Percentiles rank a stretch among this genome's conserved stretches.
Evolutionary conservation across 306 rosid species (phyloP).

Genomic region (Corylus avellana): DNA sequence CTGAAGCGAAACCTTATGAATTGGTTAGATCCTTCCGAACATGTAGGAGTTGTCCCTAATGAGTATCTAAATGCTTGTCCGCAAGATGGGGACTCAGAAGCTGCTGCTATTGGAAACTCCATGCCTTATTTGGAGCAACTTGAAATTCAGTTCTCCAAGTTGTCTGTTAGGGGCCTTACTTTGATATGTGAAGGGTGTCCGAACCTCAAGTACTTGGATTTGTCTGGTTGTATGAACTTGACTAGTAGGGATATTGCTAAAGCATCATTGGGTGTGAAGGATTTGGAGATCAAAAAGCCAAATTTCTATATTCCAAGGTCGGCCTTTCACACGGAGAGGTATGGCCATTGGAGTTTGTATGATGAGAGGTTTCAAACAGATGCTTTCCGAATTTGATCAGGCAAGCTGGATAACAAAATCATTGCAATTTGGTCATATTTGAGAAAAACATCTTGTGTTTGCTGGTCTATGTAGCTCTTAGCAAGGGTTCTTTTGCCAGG

Average conservation of each 20-base stretch:
- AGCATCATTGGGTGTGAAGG: conserved; percentile 52
- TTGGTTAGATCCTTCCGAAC: conserved; percentile 69
- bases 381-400: conserved; percentile 63
- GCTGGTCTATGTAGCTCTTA: conserved; percentile 21
- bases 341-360: conserved; percentile 82
- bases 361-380: conserved; percentile 92
- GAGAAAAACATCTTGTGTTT: conserved; percentile 16
- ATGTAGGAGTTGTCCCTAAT: conserved; percentile 66
- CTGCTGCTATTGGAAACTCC: conserved; percentile 69
- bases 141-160: conserved; percentile 74
- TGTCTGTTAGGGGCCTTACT: conserved; percentile 61
- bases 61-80: conserved; percentile 72
- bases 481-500: conserved; percentile 12
- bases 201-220: conserved; percentile 72
- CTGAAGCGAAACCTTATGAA: conserved; percentile 75
- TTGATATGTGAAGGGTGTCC: conserved; percentile 64
- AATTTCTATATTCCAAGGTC: conserved; percentile 52
- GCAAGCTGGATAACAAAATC: conserved; percentile 7
- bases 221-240: conserved; percentile 78
- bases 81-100: conserved; percentile 85
- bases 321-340: conserved; percentile 51
- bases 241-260: conserved; percentile 66
- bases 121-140: conserved; percentile 75
- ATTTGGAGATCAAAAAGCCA: conserved; percentile 52
- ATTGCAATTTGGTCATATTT: conserved; percentile 3